Percentiles rank a stretch among this genome's conserved stretches.
phyloP scores from a whole-genome alignment of 2,329 filamentous ascomycete species.

The Coniochaeta sp. region DNA sequence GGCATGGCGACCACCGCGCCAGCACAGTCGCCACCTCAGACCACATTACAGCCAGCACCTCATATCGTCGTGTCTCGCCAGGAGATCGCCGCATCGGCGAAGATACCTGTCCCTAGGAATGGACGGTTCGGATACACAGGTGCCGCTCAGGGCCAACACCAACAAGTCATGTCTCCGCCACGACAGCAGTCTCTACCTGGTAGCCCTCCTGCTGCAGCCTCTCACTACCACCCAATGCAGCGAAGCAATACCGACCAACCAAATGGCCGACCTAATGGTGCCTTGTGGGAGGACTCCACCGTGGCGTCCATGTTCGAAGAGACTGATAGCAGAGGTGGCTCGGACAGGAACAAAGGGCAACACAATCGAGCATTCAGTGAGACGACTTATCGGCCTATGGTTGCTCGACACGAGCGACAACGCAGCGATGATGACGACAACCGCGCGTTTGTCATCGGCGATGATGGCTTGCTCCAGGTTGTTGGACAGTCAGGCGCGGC shows the following conservation, averaged over 20 bases:
- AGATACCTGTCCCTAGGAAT: slow-evolving; percentile 25
- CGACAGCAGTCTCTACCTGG: slow-evolving; percentile 8
- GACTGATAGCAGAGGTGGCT: slow-evolving; percentile 15
- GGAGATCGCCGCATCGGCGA: slow-evolving; percentile 23
- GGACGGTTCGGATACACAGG: slow-evolving; percentile 20
- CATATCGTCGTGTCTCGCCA: slow-evolving; percentile 21
- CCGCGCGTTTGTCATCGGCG: slow-evolving; percentile 24
- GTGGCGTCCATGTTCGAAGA: slow-evolving; percentile 24
- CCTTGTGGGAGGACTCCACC: slow-evolving; percentile 28
- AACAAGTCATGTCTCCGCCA: slow-evolving; percentile 14
- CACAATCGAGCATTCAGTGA: slow-evolving; percentile 17
- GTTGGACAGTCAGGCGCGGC: slow-evolving; percentile 12
- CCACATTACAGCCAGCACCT: slow-evolving; percentile 17
- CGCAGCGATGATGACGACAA: slow-evolving; percentile 13
- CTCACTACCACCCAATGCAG: slow-evolving; percentile 17
- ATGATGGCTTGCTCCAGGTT: slow-evolving; percentile 31
- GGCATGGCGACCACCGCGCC: slow-evolving; percentile 10
- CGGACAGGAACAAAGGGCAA: slow-evolving; percentile 14
- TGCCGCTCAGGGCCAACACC: slow-evolving; percentile 11
- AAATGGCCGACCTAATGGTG: slow-evolving; percentile 16
- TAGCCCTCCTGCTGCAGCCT: neutral
- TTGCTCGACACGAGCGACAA: slow-evolving; percentile 8
- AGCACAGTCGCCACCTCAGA: slow-evolving; percentile 10
- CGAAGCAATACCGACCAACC: slow-evolving; percentile 16
- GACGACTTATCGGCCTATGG: slow-evolving; percentile 7